Evolutionary conservation across 106 monocot species (phyloP), one percentile per base, ranked within the genome.

Genomic region (Narthecium ossifragum): DNA sequence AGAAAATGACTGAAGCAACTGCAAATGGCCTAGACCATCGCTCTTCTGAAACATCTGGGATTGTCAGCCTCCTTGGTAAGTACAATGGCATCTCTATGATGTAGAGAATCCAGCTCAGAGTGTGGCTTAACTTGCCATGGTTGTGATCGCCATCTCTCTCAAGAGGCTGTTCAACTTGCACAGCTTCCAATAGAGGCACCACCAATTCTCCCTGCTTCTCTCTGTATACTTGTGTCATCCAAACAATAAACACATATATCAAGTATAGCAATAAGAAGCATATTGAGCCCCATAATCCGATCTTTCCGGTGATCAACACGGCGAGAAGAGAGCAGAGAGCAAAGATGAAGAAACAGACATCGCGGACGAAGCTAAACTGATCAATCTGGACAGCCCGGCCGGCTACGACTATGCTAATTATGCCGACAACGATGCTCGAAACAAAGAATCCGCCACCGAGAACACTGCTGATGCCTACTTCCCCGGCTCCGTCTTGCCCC

Each of bases 371-470:
- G 62, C 66, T 45, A 34, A 39, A 17, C 0, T 25, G 48, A 8
- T 80, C 62, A 51, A 74, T 53, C 31, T 18, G 12, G 20, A 66
- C 55, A 8, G 11, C 38, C 5, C 50, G 31, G 5, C 18, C 1
- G 31, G 40, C 15, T 2, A 55, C 34, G 56, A n/a, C 34, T 39
- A 69, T 43, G 64, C 54, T 43, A 26, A 74, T 65, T 6, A 56
- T n/a, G 9, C 60, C 70, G 2, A 60, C 65, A 2, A 70, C 74
- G 6, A 75, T 75, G 29, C 57, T 75, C 1, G 84, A 68, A 14
- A 79, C 74, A 62, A 85, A 80, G 48, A 85, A 77, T 0, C 74
- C 85, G 8, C 85, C 77, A 4, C 85, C 81, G 18, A 85, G 62
- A 0, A 85, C 63, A 33, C 77, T 70, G 61, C 73, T 85, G 47